A percentile compares a stretch with the other conserved stretches of the same genome.
Conservation (phyloP, 176 grass and related monocot genomes). For the Rhynchospora tenuis region DNA sequence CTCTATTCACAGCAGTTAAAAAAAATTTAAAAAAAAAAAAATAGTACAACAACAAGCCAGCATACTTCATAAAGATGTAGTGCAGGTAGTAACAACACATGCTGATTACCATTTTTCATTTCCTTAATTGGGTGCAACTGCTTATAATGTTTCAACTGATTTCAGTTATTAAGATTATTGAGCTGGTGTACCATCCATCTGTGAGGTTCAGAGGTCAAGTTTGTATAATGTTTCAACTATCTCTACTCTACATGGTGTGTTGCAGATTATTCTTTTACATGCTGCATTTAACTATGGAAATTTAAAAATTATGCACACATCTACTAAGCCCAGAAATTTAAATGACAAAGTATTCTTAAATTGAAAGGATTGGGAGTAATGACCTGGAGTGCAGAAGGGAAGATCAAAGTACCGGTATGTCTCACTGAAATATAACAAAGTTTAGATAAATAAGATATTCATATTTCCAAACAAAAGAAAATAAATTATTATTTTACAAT, state of each 20-base stretch:
- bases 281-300: not conserved
- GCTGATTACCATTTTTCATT: not conserved
- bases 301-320: slow-evolving; percentile 3
- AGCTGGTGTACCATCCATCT: not conserved
- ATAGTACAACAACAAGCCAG: not conserved
- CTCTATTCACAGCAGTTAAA: slow-evolving; percentile 28
- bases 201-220: not conserved
- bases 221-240: not conserved
- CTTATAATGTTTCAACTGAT: not conserved
- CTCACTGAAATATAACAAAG: slow-evolving; percentile 55
- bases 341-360: not conserved
- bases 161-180: not conserved
- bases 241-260: not conserved
- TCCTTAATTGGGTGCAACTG: not conserved
- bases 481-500: not conserved
- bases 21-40: not conserved
- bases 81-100: not conserved
- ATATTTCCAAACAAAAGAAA: not conserved
- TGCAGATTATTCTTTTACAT: not conserved
- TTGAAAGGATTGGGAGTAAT: slow-evolving; percentile 2
- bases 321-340: not conserved
- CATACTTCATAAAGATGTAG: not conserved
- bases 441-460: slow-evolving; percentile 6
- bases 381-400: slow-evolving; percentile 88
- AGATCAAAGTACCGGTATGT: slow-evolving; percentile 94